Evolutionary conservation across 106 monocot species (phyloP).

Genomic region (Chionographis japonica): DNA sequence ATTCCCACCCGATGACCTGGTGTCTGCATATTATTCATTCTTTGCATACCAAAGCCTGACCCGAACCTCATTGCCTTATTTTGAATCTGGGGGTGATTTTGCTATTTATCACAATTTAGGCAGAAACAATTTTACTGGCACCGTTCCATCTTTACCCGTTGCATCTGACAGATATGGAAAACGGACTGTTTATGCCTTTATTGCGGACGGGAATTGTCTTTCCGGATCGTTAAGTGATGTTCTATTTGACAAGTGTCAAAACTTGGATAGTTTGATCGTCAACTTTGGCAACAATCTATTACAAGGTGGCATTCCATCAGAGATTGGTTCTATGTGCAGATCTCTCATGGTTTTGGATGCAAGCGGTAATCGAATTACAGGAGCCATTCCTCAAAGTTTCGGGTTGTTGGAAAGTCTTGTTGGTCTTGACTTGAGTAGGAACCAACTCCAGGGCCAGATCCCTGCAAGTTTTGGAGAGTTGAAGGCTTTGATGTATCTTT

Average conservation of each 20-base stretch:
- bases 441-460: conserved; percentile 46
- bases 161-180: conserved; percentile 30
- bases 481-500: conserved; percentile 55
- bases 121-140: conserved; percentile 56
- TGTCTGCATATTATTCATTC: conserved; percentile 37
- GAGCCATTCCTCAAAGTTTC: conserved; percentile 46
- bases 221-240: conserved; percentile 40
- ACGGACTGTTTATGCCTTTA: conserved; percentile 42
- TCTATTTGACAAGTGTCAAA: conserved; percentile 57
- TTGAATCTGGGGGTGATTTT: conserved; percentile 8
- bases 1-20: conserved; percentile 18
- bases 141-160: conserved; percentile 43
- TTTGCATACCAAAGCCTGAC: conserved; percentile 20
- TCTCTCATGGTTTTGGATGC: conserved; percentile 52
- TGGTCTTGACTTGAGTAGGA: conserved; percentile 51
- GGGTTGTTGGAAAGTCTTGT: conserved; percentile 38
- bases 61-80: conserved; percentile 15
- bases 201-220: conserved; percentile 50
- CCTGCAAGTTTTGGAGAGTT: conserved; percentile 43
- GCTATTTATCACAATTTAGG: conserved; percentile 71
- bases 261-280: conserved; percentile 46
- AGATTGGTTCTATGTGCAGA: conserved; percentile 33
- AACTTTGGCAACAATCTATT: conserved; percentile 57
- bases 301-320: conserved; percentile 44
- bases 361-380: conserved; percentile 53